Conservation (phyloP, 2,329 filamentous ascomycete species). For the Diplodia sapinea region DNA sequence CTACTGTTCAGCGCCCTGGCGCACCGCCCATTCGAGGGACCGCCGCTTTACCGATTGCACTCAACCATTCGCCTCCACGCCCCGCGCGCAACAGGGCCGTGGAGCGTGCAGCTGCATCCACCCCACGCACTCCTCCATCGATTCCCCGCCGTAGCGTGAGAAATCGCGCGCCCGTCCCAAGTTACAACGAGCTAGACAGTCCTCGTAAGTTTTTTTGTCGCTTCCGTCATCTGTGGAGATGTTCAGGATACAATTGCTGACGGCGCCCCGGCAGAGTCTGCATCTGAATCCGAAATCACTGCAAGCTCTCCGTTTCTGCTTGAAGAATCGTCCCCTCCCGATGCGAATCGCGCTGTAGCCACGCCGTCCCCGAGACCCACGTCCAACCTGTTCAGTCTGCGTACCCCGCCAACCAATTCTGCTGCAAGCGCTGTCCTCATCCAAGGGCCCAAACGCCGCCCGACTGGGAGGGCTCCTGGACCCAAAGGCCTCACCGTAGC, state of each 20-base stretch:
- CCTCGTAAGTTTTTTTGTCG: background rate
- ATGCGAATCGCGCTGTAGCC: background rate
- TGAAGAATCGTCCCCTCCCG: background rate
- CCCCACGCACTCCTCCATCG: background rate
- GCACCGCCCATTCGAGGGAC: background rate
- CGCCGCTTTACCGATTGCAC: background rate
- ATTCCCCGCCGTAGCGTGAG: slow-evolving; percentile 1
- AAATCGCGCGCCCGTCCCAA: background rate
- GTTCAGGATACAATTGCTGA: background rate
- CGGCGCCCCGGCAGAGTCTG: background rate
- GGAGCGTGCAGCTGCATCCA: too few species aligned
- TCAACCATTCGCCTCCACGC: background rate
- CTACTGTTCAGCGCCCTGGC: background rate
- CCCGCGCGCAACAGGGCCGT: background rate
- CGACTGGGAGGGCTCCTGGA: background rate
- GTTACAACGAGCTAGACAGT: background rate
- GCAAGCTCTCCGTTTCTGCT: background rate
- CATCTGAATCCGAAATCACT: background rate
- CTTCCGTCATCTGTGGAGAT: background rate
- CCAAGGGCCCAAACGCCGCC: background rate
- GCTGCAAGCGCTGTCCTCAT: too few species aligned
- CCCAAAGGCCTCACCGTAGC: background rate
- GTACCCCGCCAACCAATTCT: background rate
- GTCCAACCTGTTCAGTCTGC: too few species aligned
- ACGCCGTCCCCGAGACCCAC: background rate